Evolutionary conservation across 2,329 filamentous ascomycete species (phyloP), one percentile per base, ranked within the genome.

Genomic region (Fusarium keratoplasticum): DNA sequence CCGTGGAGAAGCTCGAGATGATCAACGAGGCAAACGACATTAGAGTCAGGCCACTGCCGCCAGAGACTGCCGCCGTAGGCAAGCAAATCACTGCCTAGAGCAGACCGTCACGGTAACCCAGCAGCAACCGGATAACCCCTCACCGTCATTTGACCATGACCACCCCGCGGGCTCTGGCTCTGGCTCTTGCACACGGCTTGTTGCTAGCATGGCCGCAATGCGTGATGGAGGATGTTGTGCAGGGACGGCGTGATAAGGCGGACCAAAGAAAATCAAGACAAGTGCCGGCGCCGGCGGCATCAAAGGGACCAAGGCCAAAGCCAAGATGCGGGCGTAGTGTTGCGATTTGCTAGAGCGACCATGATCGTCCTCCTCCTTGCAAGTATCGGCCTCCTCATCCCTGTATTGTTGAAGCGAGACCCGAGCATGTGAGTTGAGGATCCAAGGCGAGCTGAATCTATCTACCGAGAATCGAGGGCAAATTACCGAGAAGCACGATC

Each of bases 81-180:
- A 25, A 61, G 61, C 60, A 20, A 58, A 70, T 55, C 63, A 68
- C 64, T 70, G 44, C 65, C 62, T 16, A 59, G 27, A 44, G 25
- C 13, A 25, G 35, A 11, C 9, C 59, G 64, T 44, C 20, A 52
- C 36, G 52, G 38, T 9, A 50, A 55, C 58, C 29, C 54, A 57
- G 42, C 22, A 57, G 31, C 33, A 57, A 35, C 69, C 33, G 59
- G 50, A 47, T 73, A 60, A 63, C 67, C 52, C 58, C 74, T 75
- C 76, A 78, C 76, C 76, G 76, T 77, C 72, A 77, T 77, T 77
- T 77, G 66, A 69, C 70, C 47, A 52, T 10, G 42, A 74, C 64
- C 70, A 70, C 70, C 69, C 60, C 16, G 36, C 62, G 61, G 38
- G 18, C 36, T 38, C 36, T 38, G 31, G 31, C 10, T 61, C 44